Percentiles rank a stretch among this genome's conserved stretches.
These are phyloP conservation scores for Oropetium thomaeum DNA, from an alignment of 176 grass and related monocot species.

Conservation along the genomic window DNA sequence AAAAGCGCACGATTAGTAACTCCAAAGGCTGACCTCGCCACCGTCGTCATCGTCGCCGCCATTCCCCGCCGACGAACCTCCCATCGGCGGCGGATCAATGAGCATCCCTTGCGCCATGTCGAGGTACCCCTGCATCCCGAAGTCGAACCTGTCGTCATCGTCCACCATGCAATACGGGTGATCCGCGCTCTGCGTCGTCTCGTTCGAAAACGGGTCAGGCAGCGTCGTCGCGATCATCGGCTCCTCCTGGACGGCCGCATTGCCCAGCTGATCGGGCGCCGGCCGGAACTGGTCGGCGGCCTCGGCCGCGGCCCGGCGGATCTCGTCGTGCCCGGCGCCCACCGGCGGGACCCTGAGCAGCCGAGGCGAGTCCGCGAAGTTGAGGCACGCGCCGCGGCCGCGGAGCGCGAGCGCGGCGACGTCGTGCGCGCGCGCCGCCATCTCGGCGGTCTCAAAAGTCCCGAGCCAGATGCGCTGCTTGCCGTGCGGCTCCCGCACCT, in stretches of 20 bases:
- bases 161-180: conserved; percentile 30
- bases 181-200: neutral
- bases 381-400: conserved; percentile 77
- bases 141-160: conserved; percentile 60
- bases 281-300: conserved; percentile 55
- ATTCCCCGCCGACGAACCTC: neutral
- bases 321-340: conserved; percentile 50
- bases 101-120: conserved; percentile 94
- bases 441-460: conserved; percentile 84
- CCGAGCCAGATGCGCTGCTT: conserved; percentile 92
- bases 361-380: conserved; percentile 82
- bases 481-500: conserved; percentile 86
- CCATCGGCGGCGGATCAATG: conserved; percentile 66
- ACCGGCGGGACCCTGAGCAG: conserved; percentile 39
- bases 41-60: conserved; percentile 29
- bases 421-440: conserved; percentile 92
- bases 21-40: conserved; percentile 63
- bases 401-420: conserved; percentile 76
- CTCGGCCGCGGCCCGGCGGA: conserved; percentile 52
- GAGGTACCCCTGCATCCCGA: conserved; percentile 83
- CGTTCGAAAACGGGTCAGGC: neutral
- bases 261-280: neutral
- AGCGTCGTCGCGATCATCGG: neutral
- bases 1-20: conserved; percentile 28
- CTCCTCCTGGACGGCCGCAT: conserved; percentile 7